Percentiles rank a stretch among this genome's conserved stretches.
phyloP scores from a whole-genome alignment of 1,284 basidiomycete species.

The Tilletia indica region DNA sequence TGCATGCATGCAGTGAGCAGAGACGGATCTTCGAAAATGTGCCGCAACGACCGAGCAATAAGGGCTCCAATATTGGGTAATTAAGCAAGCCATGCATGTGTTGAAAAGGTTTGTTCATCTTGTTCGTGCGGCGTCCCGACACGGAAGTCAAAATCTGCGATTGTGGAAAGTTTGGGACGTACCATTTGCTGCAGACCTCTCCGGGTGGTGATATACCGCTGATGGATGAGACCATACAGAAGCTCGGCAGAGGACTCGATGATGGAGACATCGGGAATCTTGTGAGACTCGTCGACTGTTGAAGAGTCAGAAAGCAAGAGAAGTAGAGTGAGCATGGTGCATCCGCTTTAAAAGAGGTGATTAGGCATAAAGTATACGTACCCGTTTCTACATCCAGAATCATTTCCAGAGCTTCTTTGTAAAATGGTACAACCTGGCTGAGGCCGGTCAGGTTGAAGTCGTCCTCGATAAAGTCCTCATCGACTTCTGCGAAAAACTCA shows the following conservation, averaged over 20 bases:
- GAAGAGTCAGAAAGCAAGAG: background rate
- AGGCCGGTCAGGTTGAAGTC: slow-evolving; percentile 98
- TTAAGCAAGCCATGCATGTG: slow-evolving; percentile 18
- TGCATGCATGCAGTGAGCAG: slow-evolving; percentile 10
- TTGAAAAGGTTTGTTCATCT: slow-evolving; percentile 10
- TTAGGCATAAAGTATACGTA: background rate
- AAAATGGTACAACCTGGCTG: slow-evolving; percentile 91
- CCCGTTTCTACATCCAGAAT: slow-evolving; percentile 95
- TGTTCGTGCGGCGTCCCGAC: background rate
- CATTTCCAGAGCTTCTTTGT: slow-evolving; percentile 99
- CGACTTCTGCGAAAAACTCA: slow-evolving; percentile 84
- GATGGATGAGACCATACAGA: slow-evolving; percentile 94
- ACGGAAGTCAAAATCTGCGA: background rate
- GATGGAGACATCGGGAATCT: slow-evolving; percentile 82
- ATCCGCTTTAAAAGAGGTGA: too few relatives aligned
- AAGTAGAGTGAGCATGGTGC: slow-evolving; percentile 2
- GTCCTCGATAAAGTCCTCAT: slow-evolving; percentile 98
- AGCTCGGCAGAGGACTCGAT: slow-evolving; percentile 97
- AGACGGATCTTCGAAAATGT: background rate
- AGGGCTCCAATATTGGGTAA: background rate
- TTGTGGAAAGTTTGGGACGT: slow-evolving; percentile 37
- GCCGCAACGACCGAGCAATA: too few relatives aligned
- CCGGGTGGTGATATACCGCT: slow-evolving; percentile 92
- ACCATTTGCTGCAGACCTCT: slow-evolving; percentile 95
- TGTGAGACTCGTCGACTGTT: slow-evolving; percentile 77